phyloP scores from a whole-genome alignment of 257 asterid genomes.

The Lavandula angustifolia region DNA sequence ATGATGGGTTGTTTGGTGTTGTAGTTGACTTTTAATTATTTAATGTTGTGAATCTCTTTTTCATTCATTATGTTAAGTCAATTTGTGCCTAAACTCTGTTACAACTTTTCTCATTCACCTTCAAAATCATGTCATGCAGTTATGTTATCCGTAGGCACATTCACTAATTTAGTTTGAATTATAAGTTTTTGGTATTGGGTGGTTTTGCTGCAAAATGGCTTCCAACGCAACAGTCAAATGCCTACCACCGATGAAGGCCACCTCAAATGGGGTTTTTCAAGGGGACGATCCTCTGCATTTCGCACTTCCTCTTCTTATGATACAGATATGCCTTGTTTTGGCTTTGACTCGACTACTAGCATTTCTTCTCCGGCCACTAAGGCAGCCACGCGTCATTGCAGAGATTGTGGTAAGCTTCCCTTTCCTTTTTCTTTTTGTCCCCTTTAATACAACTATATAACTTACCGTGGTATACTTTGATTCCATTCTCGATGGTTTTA shows the following conservation, averaged over 20 bases:
- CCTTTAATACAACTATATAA: neutral
- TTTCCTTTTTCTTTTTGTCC: neutral
- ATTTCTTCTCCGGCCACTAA: constrained; percentile 62
- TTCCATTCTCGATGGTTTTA: neutral
- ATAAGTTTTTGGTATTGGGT: constrained; percentile 30
- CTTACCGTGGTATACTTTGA: neutral
- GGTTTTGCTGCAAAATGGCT: constrained; percentile 50
- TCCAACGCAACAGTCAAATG: constrained; percentile 48
- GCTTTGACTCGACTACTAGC: constrained; percentile 64
- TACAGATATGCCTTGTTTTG: constrained; percentile 73
- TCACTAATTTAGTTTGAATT: constrained; percentile 2
- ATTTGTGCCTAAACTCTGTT: constrained; percentile 6
- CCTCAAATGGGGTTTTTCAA: constrained; percentile 79
- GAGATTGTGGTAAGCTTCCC: constrained; percentile 67
- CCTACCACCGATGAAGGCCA: constrained; percentile 68
- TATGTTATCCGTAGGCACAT: neutral
- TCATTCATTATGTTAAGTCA: constrained; percentile 13
- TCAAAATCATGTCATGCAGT: constrained; percentile 7
- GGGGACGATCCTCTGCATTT: constrained; percentile 73
- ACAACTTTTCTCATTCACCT: constrained; percentile 22
- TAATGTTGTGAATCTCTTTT: neutral
- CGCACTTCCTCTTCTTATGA: constrained; percentile 73
- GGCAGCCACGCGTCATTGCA: constrained; percentile 89
- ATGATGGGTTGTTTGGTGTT: neutral
- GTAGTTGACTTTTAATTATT: neutral